Conservation (phyloP, 306 rosid species). For the Lathyrus aphaca region DNA sequence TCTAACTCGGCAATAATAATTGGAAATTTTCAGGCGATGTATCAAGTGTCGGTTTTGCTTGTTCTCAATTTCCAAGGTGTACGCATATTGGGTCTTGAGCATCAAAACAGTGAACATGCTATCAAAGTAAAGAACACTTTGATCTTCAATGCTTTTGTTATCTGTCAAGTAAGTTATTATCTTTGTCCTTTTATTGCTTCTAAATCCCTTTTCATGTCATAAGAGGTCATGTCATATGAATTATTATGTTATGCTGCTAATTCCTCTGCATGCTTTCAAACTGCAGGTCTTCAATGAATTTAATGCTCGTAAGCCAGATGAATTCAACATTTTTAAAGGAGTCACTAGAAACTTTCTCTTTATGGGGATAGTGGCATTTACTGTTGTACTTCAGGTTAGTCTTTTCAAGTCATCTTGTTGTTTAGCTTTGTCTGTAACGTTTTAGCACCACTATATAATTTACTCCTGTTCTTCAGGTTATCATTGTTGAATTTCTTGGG, state of each 20-base stretch:
- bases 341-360: constrained; percentile 72
- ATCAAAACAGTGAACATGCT: constrained; percentile 39
- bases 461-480: constrained; percentile 52
- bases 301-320: constrained; percentile 97
- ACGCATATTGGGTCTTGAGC: constrained; percentile 59
- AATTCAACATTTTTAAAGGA: constrained; percentile 77
- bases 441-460: neutral
- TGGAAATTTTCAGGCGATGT: constrained; percentile 66
- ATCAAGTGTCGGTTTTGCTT: constrained; percentile 87
- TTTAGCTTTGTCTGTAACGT: constrained; percentile 14
- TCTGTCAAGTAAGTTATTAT: constrained; percentile 76
- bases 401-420: constrained; percentile 1
- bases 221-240: constrained; percentile 6
- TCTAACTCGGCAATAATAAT: constrained; percentile 26
- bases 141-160: constrained; percentile 94
- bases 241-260: neutral
- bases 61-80: constrained; percentile 77
- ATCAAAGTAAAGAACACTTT: constrained; percentile 73
- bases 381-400: constrained; percentile 88
- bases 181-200: constrained; percentile 28
- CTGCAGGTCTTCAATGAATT: constrained; percentile 91
- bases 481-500: constrained; percentile 80
- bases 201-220: constrained; percentile 10
- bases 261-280: constrained; percentile 24
- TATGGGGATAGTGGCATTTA: constrained; percentile 72